Percentiles rank a stretch among this genome's conserved stretches.
These are phyloP conservation scores for Tilletia horrida DNA, from an alignment of 1,284 basidiomycete genomes.

Conservation along the genomic window DNA sequence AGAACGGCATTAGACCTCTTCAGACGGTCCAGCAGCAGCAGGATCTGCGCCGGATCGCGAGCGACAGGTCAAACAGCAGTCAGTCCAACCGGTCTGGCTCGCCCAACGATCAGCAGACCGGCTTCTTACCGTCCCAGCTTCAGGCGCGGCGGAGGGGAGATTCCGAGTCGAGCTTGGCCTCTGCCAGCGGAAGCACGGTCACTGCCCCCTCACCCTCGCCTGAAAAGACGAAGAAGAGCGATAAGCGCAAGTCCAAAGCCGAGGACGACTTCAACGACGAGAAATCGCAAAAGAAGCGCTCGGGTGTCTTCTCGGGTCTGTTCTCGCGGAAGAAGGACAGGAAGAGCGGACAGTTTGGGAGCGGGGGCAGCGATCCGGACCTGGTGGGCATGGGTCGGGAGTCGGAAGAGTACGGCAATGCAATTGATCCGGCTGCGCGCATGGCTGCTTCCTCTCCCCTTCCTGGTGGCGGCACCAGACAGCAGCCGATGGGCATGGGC, in stretches of 20 bases:
- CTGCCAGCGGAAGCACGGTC: background rate
- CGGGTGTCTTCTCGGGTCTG: constrained; percentile 46
- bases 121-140: constrained; percentile 43
- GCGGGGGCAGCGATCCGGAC: constrained; percentile 12
- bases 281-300: constrained; percentile 47
- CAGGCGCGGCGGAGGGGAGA: constrained; percentile 38
- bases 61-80: constrained; percentile 36
- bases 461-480: constrained; percentile 6
- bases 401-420: constrained; percentile 14
- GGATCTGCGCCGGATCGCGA: constrained; percentile 32
- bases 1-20: background rate
- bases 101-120: constrained; percentile 15
- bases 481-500: constrained; percentile 37
- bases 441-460: constrained; percentile 31
- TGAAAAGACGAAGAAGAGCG: constrained; percentile 33
- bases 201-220: constrained; percentile 4
- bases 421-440: constrained; percentile 19
- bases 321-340: constrained; percentile 47
- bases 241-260: constrained; percentile 33
- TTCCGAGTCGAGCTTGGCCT: constrained; percentile 35
- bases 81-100: constrained; percentile 25
- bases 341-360: constrained; percentile 37
- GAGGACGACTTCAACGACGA: constrained; percentile 36
- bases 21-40: constrained; percentile 17
- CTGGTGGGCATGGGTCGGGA: background rate